Evolutionary conservation across 257 asterid species (phyloP).

Genomic region (Vinca minor): DNA sequence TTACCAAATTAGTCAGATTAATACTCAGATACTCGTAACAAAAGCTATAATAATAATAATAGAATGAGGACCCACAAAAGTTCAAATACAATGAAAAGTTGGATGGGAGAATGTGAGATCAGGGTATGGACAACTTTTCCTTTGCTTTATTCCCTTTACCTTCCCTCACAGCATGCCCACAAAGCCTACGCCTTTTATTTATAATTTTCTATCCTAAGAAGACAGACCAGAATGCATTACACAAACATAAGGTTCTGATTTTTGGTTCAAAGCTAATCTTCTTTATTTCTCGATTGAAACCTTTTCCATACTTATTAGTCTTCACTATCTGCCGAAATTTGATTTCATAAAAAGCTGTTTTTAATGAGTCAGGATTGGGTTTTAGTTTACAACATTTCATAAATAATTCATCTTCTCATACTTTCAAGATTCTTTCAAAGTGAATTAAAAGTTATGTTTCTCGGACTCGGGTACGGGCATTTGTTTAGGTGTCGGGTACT

Average conservation of each 20-base stretch:
- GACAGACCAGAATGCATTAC: slow-evolving; percentile 11
- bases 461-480: too few relatives aligned
- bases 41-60: neutral
- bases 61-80: slow-evolving; percentile 57
- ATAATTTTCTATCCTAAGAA: slow-evolving; percentile 16
- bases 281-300: slow-evolving; percentile 10
- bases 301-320: slow-evolving; percentile 26
- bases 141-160: slow-evolving; percentile 33
- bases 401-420: slow-evolving; percentile 15
- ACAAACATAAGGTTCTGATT: too few relatives aligned
- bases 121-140: slow-evolving; percentile 68
- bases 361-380: slow-evolving; percentile 27
- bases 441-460: too few relatives aligned
- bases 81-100: slow-evolving; percentile 42
- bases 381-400: too few relatives aligned
- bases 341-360: slow-evolving; percentile 41
- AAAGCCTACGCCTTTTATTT: slow-evolving; percentile 28
- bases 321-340: slow-evolving; percentile 43
- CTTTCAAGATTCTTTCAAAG: slow-evolving; percentile 29
- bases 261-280: slow-evolving; percentile 12
- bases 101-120: slow-evolving; percentile 51
- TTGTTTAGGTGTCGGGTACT: too few relatives aligned
- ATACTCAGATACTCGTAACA: too few relatives aligned
- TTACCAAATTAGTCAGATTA: too few relatives aligned
- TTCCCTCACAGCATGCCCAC: slow-evolving; percentile 26